Evolutionary conservation across 2,329 filamentous ascomycete genomes (phyloP), one percentile per base, ranked within the genome.

Genomic region (Cyclaneusma minus): DNA sequence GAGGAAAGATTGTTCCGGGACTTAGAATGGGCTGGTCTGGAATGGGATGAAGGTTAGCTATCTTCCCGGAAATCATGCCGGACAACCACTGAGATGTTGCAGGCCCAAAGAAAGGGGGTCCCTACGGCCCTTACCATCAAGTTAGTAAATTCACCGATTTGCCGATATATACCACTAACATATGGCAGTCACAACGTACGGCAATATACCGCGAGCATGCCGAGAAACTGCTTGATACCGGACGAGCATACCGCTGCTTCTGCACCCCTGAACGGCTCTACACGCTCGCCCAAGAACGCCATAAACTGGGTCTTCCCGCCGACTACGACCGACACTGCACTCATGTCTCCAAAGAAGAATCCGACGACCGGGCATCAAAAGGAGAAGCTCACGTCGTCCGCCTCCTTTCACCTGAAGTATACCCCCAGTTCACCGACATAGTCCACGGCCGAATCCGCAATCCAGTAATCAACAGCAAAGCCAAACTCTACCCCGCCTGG

Each of bases 221-320:
- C 5, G 50, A 78, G 21, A 54, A 65, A 8, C 60, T 98, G 8
- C 49, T 98, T 3, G 52, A 71, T 4, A 60, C 64, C 6, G 80
- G 74, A 7, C 66, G 76, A 33, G 89, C 84, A 5, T 98, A 95
- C 50, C 73, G 87, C 35, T 98, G 89, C 51, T 98, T 98, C 58
- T 98, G 89, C 53, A 71, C 71, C 0, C 51, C 74, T 0, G 67
- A 81, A 30, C 68, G 78, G 16, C 61, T 92, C 3, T 66, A 80
- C 31, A 54, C 59, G 6, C 67, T 80, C 36, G 79, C 74, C 30
- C 60, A 64, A 37, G 60, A 68, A 34, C 65, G 68, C 33, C 70
- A 72, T 39, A 58, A 67, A 23, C 51, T 60, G 4, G 69, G 70
- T 13, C 56, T 66, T 22, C 58, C 55, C 35, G 66, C 60, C 29